Evolutionary conservation across 2,329 filamentous ascomycete species (phyloP).

Genomic region (Byssoonygena ceratinophila): DNA sequence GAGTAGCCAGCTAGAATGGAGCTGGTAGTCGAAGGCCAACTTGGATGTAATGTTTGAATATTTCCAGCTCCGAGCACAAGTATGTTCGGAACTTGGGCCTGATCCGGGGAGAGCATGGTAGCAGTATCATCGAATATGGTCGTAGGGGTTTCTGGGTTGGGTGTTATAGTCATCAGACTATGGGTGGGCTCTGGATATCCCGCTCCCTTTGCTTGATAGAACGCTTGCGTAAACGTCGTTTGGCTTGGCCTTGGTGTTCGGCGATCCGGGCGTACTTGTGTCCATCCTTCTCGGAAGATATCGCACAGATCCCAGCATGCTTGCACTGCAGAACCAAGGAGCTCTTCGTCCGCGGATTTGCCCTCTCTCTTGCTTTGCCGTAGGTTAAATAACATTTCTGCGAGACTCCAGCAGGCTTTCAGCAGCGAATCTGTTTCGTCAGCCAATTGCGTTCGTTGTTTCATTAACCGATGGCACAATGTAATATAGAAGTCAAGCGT

Average conservation of each 20-base stretch:
- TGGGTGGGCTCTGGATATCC: slow-evolving; percentile 25
- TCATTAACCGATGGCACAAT: slow-evolving; percentile 90
- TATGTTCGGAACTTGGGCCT: slow-evolving; percentile 73
- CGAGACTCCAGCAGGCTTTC: slow-evolving; percentile 76
- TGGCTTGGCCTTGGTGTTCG: slow-evolving; percentile 76
- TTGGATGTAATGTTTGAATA: slow-evolving; percentile 36
- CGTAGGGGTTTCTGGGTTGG: slow-evolving; percentile 72
- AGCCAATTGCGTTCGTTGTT: slow-evolving; percentile 66
- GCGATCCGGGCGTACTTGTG: slow-evolving; percentile 72
- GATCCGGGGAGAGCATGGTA: slow-evolving; percentile 64
- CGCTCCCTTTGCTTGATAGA: slow-evolving; percentile 41
- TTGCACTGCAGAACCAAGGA: slow-evolving; percentile 77
- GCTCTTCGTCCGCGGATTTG: slow-evolving; percentile 64
- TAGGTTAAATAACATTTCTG: slow-evolving; percentile 86
- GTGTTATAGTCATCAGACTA: slow-evolving; percentile 22
- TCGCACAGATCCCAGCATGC: slow-evolving; percentile 93
- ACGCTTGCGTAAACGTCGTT: slow-evolving; percentile 55
- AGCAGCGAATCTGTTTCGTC: slow-evolving; percentile 77
- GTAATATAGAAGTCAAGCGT: slow-evolving; percentile 93
- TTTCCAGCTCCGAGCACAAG: slow-evolving; percentile 66
- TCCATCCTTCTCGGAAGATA: slow-evolving; percentile 86
- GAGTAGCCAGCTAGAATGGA: slow-evolving; percentile 72
- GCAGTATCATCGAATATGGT: slow-evolving; percentile 92
- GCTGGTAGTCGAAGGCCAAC: slow-evolving; percentile 64
- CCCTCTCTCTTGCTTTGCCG: slow-evolving; percentile 70